A percentile compares a stretch with the other conserved stretches of the same genome.
Conservation (phyloP, 1,284 basidiomycete genomes). For the Apiotrichum domesticum region DNA sequence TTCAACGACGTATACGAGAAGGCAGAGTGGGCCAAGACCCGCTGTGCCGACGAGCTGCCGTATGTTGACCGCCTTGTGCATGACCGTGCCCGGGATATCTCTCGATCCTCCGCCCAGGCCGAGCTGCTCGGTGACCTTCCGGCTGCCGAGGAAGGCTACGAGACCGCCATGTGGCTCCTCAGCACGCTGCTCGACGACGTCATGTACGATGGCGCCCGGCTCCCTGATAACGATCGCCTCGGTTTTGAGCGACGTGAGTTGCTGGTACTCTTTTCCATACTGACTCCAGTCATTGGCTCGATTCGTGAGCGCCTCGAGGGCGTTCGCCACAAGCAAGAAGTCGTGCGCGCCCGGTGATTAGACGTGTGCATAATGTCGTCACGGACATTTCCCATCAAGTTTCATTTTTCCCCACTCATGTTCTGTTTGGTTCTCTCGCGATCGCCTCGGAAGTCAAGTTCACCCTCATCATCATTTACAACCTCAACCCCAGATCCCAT, state of each 20-base stretch:
- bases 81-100: constrained; percentile 56
- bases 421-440: background rate
- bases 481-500: too few species aligned
- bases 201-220: constrained; percentile 72
- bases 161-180: constrained; percentile 87
- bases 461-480: too few species aligned
- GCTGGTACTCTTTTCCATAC: background rate
- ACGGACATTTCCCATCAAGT: background rate
- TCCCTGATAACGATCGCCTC: constrained; percentile 73
- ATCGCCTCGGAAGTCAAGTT: background rate
- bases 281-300: constrained; percentile 11
- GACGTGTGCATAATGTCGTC: background rate
- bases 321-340: constrained; percentile 16
- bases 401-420: background rate
- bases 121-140: constrained; percentile 71
- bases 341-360: background rate
- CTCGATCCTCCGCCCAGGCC: constrained; percentile 82
- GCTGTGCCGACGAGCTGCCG: constrained; percentile 50
- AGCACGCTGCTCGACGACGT: constrained; percentile 85
- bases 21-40: constrained; percentile 52
- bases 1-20: constrained; percentile 57
- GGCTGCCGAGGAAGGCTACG: constrained; percentile 87
- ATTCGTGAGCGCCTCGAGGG: constrained; percentile 18
- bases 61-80: constrained; percentile 53
- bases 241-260: constrained; percentile 73